Conservation (phyloP, 2,329 filamentous ascomycete species). For the Trichoderma brevicompactum region DNA sequence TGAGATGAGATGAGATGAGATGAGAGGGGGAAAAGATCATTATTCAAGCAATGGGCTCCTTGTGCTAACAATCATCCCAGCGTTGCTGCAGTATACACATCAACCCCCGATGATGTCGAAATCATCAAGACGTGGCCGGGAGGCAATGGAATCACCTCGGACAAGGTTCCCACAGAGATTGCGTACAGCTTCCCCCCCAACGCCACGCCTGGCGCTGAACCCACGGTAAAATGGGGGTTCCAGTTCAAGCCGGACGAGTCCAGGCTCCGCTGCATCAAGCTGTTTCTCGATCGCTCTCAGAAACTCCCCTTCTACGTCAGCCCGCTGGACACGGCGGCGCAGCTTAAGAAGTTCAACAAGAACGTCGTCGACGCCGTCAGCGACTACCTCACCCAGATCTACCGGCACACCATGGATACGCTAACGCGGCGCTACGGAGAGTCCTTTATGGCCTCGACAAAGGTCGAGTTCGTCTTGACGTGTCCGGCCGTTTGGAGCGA, state of each 20-base stretch:
- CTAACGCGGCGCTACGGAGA: slow-evolving; percentile 75
- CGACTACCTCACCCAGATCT: slow-evolving; percentile 77
- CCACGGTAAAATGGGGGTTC: slow-evolving; percentile 75
- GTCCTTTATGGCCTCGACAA: slow-evolving; percentile 75
- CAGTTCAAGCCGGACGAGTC: slow-evolving; percentile 79
- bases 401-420: slow-evolving; percentile 78
- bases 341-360: slow-evolving; percentile 74
- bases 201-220: slow-evolving; percentile 44
- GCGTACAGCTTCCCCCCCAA: slow-evolving; percentile 56
- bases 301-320: slow-evolving; percentile 82
- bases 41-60: background rate
- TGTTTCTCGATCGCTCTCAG: slow-evolving; percentile 80
- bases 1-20: background rate
- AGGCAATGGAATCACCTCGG: slow-evolving; percentile 82
- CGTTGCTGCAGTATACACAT: slow-evolving; percentile 74
- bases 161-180: slow-evolving; percentile 84
- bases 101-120: slow-evolving; percentile 77
- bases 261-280: slow-evolving; percentile 79
- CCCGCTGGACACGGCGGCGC: slow-evolving; percentile 74
- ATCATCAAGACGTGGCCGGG: slow-evolving; percentile 87
- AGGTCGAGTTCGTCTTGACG: slow-evolving; percentile 78
- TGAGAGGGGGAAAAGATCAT: background rate
- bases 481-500: slow-evolving; percentile 86
- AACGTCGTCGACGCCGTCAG: slow-evolving; percentile 79
- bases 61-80: slow-evolving; percentile 31